Evolutionary conservation across 75 land plant species (phyloP), one percentile per base, ranked within the genome.

Genomic region (Adiantum capillusveneris): DNA sequence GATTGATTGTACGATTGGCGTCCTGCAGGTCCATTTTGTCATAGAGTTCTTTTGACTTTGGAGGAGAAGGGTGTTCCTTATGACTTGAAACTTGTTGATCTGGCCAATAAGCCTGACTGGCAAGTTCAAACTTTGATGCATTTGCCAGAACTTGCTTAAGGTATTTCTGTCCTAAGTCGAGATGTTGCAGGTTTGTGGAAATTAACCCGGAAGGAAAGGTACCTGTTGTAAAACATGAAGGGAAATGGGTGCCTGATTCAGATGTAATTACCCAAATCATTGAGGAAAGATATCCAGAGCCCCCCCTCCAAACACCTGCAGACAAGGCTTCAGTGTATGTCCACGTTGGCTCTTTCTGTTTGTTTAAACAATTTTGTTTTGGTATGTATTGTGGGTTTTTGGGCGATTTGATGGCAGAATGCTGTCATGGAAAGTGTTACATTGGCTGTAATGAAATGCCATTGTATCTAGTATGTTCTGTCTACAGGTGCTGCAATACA

Each of bases 21-120:
- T 21, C 6, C 6, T 54, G 58, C 72, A 93, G 98, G 98, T 44
- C 98, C 98, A 18, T 93, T 93, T 53, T 63, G 79, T 7, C 98
- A 93, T 36, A 71, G 98, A 63, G 96, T 93, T 18, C 62, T 93
- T 60, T 68, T 93, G 29, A 93, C 98, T 13, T 49, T 93, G 42
- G 98, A 93, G 79, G 90, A 88, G 68, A 93, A 93, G 52, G 71
- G 81, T 39, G 71, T 93, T 12, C 87, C 84, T 9, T 93, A 93
- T 68, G 81, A 79, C 22, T 12, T 68, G 59, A 93, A 88, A 75
- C 53, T 82, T 61, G 75, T 93, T 21, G 84, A 93, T 57, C 57
- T 81, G 34, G 49, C 63, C 0, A 79, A 85, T 63, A 93, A 93
- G 68, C 98, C 98, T 11, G 79, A 85, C 30, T 93, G 98, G 98